Evolutionary conservation across 768 basidiomycete genomes (phyloP).

Genomic region (Cystofilobasidium bisporidii): DNA sequence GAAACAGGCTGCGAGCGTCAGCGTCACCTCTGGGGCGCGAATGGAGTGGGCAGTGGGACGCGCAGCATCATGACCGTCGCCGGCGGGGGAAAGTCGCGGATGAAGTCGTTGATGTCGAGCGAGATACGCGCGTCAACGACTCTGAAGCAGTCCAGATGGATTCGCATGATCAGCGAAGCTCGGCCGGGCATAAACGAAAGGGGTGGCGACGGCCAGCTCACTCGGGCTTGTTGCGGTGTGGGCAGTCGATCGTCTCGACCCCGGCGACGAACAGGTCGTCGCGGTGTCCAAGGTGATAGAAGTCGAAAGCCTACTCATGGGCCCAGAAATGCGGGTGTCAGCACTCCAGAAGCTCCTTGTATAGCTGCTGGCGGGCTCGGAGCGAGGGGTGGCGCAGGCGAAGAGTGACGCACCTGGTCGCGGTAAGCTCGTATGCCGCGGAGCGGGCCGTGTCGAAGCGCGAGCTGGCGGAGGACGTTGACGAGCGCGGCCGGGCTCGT

Average conservation of each 20-base stretch:
- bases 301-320: no score
- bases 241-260: not conserved
- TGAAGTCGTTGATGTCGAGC: not conserved
- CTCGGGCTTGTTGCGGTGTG: not conserved
- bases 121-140: not conserved
- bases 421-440: not conserved
- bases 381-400: no score
- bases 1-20: not conserved
- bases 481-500: not conserved
- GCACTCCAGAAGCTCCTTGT: no score
- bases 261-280: not conserved
- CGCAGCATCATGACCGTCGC: conserved; percentile 1
- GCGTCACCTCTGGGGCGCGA: not conserved
- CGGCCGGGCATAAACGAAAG: no score
- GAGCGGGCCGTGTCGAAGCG: not conserved
- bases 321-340: no score
- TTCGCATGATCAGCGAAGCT: no score
- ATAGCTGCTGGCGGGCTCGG: no score
- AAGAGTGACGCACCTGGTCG: no score
- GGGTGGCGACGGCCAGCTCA: no score
- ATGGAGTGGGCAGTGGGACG: not conserved
- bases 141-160: no score
- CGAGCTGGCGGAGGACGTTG: not conserved
- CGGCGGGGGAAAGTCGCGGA: not conserved
- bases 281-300: not conserved